phyloP scores from a whole-genome alignment of 192 early-diverging fungal species.

The Coemansia sp. region DNA sequence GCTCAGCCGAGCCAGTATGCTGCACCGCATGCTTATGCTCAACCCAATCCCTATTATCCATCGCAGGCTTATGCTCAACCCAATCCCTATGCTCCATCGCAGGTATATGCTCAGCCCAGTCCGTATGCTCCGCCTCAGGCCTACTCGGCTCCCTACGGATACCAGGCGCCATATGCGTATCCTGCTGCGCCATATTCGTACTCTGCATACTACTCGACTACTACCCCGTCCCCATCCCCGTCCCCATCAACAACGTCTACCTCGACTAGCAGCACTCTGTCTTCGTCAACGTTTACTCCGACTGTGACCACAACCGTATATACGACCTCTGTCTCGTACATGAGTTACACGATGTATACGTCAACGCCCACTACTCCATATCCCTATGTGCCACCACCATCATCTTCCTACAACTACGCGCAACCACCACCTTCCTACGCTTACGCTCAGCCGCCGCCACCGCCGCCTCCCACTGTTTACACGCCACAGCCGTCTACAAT shows the following conservation, averaged over 20 bases:
- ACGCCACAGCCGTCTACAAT: neutral
- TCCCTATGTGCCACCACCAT: neutral
- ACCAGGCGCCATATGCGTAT: neutral
- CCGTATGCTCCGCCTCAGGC: neutral
- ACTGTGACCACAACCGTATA: constrained; percentile 1
- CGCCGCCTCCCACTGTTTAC: neutral
- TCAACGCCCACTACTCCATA: neutral
- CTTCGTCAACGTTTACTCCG: neutral
- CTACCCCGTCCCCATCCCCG: neutral
- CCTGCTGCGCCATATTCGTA: too few species aligned
- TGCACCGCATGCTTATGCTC: neutral
- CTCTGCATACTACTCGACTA: neutral
- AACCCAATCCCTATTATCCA: neutral
- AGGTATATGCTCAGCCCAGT: neutral
- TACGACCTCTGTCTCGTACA: neutral
- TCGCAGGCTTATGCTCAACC: neutral
- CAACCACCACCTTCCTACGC: neutral
- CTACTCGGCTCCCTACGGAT: neutral
- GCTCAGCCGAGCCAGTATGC: neutral
- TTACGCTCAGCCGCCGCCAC: neutral
- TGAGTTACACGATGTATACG: neutral
- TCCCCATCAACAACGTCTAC: neutral
- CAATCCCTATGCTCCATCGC: neutral
- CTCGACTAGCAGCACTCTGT: neutral
- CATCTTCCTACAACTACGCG: neutral